phyloP scores from a whole-genome alignment of 1,284 basidiomycete genomes.

The Apiotrichum brassicae region DNA sequence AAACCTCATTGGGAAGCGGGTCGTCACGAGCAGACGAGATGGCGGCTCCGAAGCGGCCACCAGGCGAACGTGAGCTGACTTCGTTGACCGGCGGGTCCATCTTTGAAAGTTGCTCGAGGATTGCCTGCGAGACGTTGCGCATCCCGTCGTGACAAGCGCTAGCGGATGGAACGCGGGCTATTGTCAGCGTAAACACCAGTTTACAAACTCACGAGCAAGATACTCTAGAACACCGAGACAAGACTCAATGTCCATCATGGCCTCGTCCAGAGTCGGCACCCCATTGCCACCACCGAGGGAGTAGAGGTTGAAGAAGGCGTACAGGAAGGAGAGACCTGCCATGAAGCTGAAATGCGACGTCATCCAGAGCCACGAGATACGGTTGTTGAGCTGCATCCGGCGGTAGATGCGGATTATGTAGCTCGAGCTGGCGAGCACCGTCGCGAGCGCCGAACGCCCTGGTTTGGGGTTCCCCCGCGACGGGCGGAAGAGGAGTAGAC shows the following conservation, averaged over 20 bases:
- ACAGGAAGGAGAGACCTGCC: constrained; percentile 48
- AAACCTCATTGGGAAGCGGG: constrained; percentile 30
- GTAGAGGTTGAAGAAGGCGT: constrained; percentile 47
- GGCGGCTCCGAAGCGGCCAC: constrained; percentile 27
- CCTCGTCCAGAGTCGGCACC: constrained; percentile 44
- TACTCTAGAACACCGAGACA: constrained; percentile 45
- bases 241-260: constrained; percentile 46
- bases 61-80: constrained; percentile 18
- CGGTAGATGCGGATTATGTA: constrained; percentile 48
- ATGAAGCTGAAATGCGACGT: constrained; percentile 46
- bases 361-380: constrained; percentile 49
- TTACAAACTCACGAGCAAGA: constrained; percentile 39
- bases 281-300: constrained; percentile 42
- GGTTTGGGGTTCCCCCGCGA: constrained; percentile 47
- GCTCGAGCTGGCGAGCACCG: constrained; percentile 45
- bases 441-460: constrained; percentile 39
- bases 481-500: constrained; percentile 46
- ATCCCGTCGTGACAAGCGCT: constrained; percentile 45
- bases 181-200: not conserved
- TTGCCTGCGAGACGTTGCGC: constrained; percentile 41
- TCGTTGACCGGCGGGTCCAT: constrained; percentile 21
- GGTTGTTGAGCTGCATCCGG: constrained; percentile 47
- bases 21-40: constrained; percentile 42
- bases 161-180: constrained; percentile 46
- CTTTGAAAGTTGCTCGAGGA: constrained; percentile 41